These are phyloP conservation scores for Fusarium sp. DNA, from an alignment of 2,329 filamentous ascomycete genomes.

Conservation along the genomic window DNA sequence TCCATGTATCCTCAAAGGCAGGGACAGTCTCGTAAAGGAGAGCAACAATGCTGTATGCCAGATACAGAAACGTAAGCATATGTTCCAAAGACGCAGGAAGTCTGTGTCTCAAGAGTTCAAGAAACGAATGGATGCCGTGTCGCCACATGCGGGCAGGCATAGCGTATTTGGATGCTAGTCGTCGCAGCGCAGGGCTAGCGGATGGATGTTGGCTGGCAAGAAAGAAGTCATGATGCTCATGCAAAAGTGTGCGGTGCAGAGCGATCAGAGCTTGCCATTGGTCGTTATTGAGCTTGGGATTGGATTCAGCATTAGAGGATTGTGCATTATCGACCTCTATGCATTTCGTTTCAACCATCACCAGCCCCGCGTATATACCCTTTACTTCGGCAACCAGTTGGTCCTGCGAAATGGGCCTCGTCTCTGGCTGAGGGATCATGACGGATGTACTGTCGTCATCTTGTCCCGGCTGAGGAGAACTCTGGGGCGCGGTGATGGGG, in stretches of 20 bases:
- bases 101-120: constrained; percentile 77
- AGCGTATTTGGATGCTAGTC: constrained; percentile 78
- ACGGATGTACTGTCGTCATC: constrained; percentile 18
- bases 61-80: constrained; percentile 89
- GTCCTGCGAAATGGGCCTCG: constrained; percentile 69
- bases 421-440: constrained; percentile 36
- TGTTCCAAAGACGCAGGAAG: constrained; percentile 81
- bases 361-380: constrained; percentile 80
- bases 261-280: constrained; percentile 88
- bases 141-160: constrained; percentile 97
- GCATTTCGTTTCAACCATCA: constrained; percentile 87
- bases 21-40: constrained; percentile 85
- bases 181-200: constrained; percentile 70
- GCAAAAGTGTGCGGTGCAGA: constrained; percentile 78
- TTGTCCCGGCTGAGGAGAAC: neutral
- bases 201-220: constrained; percentile 86
- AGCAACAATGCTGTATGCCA: constrained; percentile 90
- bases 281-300: constrained; percentile 62
- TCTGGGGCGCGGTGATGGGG: neutral
- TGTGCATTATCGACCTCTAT: constrained; percentile 79
- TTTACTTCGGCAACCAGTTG: constrained; percentile 84
- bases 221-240: constrained; percentile 88
- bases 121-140: constrained; percentile 85
- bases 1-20: constrained; percentile 86
- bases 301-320: constrained; percentile 54